A percentile compares a stretch with the other conserved stretches of the same genome.
Evolutionary conservation across 108 stramenopile species (phyloP).

Genomic region (Licmophora abbreviata): DNA sequence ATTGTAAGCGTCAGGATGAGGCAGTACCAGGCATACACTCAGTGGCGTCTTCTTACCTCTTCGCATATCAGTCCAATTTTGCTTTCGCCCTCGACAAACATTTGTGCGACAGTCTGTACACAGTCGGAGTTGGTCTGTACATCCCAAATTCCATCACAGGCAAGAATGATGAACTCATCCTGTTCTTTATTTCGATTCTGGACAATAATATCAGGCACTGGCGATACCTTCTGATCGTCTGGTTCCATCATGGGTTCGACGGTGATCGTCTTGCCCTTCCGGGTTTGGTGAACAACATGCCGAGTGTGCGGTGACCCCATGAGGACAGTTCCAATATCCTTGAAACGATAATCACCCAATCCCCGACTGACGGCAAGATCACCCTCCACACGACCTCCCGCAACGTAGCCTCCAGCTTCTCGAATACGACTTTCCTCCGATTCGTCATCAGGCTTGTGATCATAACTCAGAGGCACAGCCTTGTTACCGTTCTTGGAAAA

Average conservation of each 20-base stretch:
- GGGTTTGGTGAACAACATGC: neutral
- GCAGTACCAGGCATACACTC: no score
- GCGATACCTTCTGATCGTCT: constrained; percentile 80
- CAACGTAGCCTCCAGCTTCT: constrained; percentile 61
- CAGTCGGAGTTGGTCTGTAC: constrained; percentile 79
- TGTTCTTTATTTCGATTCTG: constrained; percentile 36
- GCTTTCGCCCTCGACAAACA: constrained; percentile 68
- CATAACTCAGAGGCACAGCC: constrained; percentile 62
- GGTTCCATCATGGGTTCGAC: constrained; percentile 23
- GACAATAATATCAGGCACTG: constrained; percentile 67
- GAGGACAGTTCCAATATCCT: constrained; percentile 34
- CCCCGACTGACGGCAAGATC: constrained; percentile 88
- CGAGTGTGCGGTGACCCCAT: constrained; percentile 5
- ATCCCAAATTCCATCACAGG: constrained; percentile 96
- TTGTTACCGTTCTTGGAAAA: constrained; percentile 24
- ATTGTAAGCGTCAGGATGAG: no score
- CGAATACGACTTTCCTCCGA: constrained; percentile 56
- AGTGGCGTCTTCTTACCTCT: constrained; percentile 71
- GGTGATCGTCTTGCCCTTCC: neutral
- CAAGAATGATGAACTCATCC: constrained; percentile 83
- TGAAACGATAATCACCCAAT: constrained; percentile 87
- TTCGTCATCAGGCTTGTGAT: constrained; percentile 87
- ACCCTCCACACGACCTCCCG: constrained; percentile 80
- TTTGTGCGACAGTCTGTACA: constrained; percentile 61
- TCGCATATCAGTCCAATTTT: constrained; percentile 77